phyloP scores from a whole-genome alignment of 208 protist genomes.

The Trypanosoma cruzi region DNA sequence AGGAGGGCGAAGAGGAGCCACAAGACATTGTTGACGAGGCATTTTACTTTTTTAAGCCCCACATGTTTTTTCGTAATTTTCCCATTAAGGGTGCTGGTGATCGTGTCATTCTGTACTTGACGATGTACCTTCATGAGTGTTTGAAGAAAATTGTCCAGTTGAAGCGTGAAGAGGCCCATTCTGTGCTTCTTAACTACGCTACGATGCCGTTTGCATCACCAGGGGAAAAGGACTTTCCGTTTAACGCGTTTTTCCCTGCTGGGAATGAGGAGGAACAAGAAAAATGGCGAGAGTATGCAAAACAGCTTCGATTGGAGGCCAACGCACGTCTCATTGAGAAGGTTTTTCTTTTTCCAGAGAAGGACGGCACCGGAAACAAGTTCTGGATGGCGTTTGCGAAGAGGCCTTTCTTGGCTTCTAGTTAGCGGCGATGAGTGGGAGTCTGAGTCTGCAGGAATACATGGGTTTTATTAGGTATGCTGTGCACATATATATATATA shows the following conservation, averaged over 20 bases:
- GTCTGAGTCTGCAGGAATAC: background rate
- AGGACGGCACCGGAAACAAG: slow-evolving; percentile 36
- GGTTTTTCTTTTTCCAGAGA: slow-evolving; percentile 36
- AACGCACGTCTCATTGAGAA: slow-evolving; percentile 27
- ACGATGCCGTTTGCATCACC: slow-evolving; percentile 26
- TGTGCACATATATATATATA: slow-evolving; percentile 11
- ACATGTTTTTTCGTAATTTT: slow-evolving; percentile 92
- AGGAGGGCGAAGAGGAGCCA: slow-evolving; percentile 40
- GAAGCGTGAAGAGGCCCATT: slow-evolving; percentile 24
- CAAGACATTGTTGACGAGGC: slow-evolving; percentile 92
- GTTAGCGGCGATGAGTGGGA: slow-evolving; percentile 3
- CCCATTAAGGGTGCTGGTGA: slow-evolving; percentile 88
- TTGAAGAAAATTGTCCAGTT: slow-evolving; percentile 38
- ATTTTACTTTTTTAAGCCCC: slow-evolving; percentile 90
- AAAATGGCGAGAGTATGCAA: slow-evolving; percentile 32
- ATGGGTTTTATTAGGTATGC: no score
- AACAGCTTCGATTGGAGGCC: slow-evolving; percentile 33
- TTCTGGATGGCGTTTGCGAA: slow-evolving; percentile 40
- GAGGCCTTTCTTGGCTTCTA: slow-evolving; percentile 23
- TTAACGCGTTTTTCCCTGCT: slow-evolving; percentile 27
- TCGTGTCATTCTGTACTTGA: slow-evolving; percentile 89
- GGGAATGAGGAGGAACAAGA: slow-evolving; percentile 15
- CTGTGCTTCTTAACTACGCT: slow-evolving; percentile 18
- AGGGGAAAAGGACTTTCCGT: slow-evolving; percentile 32
- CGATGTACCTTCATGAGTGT: slow-evolving; percentile 89